Evolutionary conservation across 2,329 filamentous ascomycete species (phyloP).

Genomic region (Fusarium newnesense): DNA sequence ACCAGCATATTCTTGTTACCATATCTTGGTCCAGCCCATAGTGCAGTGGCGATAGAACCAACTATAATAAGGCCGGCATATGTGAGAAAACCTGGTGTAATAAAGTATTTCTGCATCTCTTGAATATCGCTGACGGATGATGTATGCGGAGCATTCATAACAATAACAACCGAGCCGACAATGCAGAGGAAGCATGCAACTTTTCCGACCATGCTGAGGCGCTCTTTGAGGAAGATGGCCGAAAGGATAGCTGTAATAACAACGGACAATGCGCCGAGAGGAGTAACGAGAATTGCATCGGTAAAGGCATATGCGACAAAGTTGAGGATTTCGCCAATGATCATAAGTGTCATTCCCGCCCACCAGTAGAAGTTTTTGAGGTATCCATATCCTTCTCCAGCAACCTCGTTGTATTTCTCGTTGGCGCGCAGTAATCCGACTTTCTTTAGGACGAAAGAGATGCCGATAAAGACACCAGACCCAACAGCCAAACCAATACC

Average conservation of each 20-base stretch:
- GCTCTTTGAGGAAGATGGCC: constrained; percentile 94
- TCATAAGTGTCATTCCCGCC: constrained; percentile 96
- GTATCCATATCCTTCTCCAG: constrained; percentile 96
- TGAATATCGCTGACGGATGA: constrained; percentile 89
- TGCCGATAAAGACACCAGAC: constrained; percentile 92
- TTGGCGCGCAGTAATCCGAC: constrained; percentile 90
- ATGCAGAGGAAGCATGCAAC: constrained; percentile 97
- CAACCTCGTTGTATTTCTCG: constrained; percentile 94
- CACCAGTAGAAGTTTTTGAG: constrained; percentile 97
- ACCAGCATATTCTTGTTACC: constrained; percentile 98
- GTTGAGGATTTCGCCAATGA: constrained; percentile 95
- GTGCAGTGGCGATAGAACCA: constrained; percentile 75
- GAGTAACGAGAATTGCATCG: constrained; percentile 94
- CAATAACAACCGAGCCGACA: constrained; percentile 91
- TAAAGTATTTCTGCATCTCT: constrained; percentile 89
- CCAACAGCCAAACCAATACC: constrained; percentile 87
- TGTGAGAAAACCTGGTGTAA: constrained; percentile 84
- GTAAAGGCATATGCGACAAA: constrained; percentile 97
- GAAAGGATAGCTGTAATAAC: constrained; percentile 92
- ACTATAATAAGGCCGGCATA: constrained; percentile 87
- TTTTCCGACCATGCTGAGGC: constrained; percentile 94
- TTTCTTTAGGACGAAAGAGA: constrained; percentile 97
- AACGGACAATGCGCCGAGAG: constrained; percentile 88
- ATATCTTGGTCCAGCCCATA: constrained; percentile 87
- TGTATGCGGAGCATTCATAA: constrained; percentile 89